These are phyloP conservation scores for Aureobasidium sp. DNA, from an alignment of 2,329 filamentous ascomycete species.

Conservation along the genomic window DNA sequence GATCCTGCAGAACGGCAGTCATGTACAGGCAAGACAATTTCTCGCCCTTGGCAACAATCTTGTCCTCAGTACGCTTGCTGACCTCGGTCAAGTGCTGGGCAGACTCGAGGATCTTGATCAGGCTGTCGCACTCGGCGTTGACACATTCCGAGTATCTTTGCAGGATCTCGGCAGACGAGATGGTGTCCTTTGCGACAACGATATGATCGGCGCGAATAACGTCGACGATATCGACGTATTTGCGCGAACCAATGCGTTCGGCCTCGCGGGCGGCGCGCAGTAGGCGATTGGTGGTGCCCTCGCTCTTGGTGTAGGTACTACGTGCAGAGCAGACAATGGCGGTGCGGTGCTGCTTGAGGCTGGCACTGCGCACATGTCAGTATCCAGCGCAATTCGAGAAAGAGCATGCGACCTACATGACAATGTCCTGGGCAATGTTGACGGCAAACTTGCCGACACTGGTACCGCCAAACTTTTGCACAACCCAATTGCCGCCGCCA, in stretches of 20 bases:
- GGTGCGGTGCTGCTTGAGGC: constrained; percentile 62
- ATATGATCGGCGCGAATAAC: constrained; percentile 80
- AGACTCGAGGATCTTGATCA: constrained; percentile 66
- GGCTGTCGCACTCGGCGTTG: constrained; percentile 69
- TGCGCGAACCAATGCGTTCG: constrained; percentile 33
- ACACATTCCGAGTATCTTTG: constrained; percentile 59
- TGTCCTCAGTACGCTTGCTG: constrained; percentile 48
- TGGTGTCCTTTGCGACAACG: constrained; percentile 54
- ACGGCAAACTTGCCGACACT: constrained; percentile 88
- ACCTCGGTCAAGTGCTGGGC: constrained; percentile 52
- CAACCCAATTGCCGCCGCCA: constrained; percentile 59
- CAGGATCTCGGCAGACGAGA: constrained; percentile 35
- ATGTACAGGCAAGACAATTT: constrained; percentile 92
- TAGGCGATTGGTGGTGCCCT: constrained; percentile 78
- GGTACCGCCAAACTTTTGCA: constrained; percentile 93
- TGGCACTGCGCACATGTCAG: constrained; percentile 32
- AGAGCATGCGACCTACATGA: constrained; percentile 38
- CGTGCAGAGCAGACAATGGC: constrained; percentile 93
- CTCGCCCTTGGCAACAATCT: constrained; percentile 91
- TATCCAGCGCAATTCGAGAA: background rate
- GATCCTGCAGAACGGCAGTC: constrained; percentile 73
- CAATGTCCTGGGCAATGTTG: constrained; percentile 53
- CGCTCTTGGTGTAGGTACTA: constrained; percentile 87
- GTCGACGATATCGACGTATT: constrained; percentile 68
- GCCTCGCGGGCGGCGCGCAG: constrained; percentile 43